Evolutionary conservation across 257 asterid genomes (phyloP), one percentile per base, ranked within the genome.

Genomic region (Solanum okadae): DNA sequence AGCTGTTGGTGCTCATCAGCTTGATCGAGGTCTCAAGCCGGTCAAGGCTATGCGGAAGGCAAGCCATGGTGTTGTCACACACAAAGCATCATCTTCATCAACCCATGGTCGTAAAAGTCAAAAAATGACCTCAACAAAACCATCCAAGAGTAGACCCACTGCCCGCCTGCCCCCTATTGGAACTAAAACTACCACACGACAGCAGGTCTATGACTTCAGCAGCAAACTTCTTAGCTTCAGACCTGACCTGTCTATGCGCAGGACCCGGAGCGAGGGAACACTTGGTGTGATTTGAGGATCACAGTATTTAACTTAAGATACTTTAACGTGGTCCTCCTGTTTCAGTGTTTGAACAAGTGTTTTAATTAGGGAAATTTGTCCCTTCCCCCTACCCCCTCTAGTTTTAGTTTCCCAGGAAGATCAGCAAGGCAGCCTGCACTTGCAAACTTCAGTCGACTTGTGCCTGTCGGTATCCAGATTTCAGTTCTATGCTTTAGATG

Each of bases 201-300:
- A 63, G 23, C 93, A 90, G 33, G 31, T 90, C 8, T 16, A 86
- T 18, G 96, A 92, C 27, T 56, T 90, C 40, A 83, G 89, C 92
- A 92, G 77, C 89, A 94, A 88, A 89, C 89, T 76, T 84, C 76
- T 79, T 85, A 88, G 90, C 92, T 88, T 93, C 91, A 91, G 91
- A 90, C 83, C 86, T 38, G 95, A 91, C 85, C 87, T 91, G 37
- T 91, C 95, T 15, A 90, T 95, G 78, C 95, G 93, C 34, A 88
- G 97, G 87, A 96, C 96, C 94, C 94, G 96, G 8, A 97, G 98
- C 29, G 98, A 93, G 91, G 98, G 98, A 73, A 96, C 93, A 72
- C 93, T 97, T 38, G 98, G 96, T 82, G 94, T 87, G 29, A 87
- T 93, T 88, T 95, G 91, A 93, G 83, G 46, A 49, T 82, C 67